These are phyloP conservation scores for Grifola frondosa DNA, from an alignment of 1,284 basidiomycete genomes.

Conservation along the genomic window DNA sequence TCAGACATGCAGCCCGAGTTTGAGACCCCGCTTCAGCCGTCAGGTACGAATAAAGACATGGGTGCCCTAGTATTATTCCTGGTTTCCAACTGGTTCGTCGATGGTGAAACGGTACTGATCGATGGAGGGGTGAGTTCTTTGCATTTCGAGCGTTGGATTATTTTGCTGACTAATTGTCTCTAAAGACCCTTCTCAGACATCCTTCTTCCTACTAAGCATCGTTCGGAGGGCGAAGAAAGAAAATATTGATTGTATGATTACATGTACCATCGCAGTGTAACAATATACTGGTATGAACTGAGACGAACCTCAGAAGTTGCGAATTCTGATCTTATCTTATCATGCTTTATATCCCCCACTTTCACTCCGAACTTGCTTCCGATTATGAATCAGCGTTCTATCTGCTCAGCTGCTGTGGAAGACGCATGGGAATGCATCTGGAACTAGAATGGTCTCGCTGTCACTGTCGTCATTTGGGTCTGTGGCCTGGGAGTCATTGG, in stretches of 20 bases:
- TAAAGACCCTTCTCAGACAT: constrained; percentile 38
- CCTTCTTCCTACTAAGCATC: constrained; percentile 37
- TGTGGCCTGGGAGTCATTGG: too few relatives aligned
- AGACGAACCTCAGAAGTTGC: not conserved
- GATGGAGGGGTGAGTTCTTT: constrained; percentile 44
- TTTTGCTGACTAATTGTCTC: not conserved
- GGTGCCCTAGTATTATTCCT: constrained; percentile 45
- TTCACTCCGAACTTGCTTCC: not conserved
- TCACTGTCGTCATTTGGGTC: too few relatives aligned
- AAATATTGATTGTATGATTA: not conserved
- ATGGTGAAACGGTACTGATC: constrained; percentile 48
- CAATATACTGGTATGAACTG: not conserved
- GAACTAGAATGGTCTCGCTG: too few relatives aligned
- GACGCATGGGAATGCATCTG: too few relatives aligned
- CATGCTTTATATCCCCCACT: not conserved
- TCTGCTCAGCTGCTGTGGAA: too few relatives aligned
- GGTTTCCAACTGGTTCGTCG: constrained; percentile 47
- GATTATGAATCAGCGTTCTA: not conserved
- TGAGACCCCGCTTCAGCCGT: constrained; percentile 30
- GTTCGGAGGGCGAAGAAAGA: not conserved
- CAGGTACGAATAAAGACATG: constrained; percentile 42
- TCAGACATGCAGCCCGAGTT: constrained; percentile 26
- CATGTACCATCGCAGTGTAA: not conserved
- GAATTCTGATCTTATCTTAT: not conserved
- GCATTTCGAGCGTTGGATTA: not conserved